Evolutionary conservation across 768 basidiomycete species (phyloP).

Genomic region (Tubosaeta sp.): DNA sequence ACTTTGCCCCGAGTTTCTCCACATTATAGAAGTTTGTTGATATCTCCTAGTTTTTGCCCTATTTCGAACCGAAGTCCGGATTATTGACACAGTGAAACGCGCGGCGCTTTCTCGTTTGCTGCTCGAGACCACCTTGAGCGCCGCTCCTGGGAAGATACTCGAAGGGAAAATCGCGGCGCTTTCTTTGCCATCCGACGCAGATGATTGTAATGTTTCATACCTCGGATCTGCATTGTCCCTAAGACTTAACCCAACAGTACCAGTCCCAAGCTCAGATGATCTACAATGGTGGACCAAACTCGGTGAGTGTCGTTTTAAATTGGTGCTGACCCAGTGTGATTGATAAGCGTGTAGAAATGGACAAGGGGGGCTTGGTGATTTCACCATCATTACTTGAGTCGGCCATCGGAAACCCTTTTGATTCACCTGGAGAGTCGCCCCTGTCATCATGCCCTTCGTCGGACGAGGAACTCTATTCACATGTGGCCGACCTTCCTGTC

Average conservation of each 20-base stretch:
- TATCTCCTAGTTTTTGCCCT: conserved; percentile 67
- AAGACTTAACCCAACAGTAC: conserved; percentile 45
- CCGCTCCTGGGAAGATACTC: conserved; percentile 60
- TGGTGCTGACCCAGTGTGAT: not conserved
- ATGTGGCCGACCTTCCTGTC: conserved; percentile 65
- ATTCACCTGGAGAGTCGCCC: conserved; percentile 60
- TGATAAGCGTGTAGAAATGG: conserved; percentile 11
- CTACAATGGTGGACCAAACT: conserved; percentile 74
- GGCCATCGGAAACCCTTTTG: conserved; percentile 63
- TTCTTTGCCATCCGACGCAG: conserved; percentile 40
- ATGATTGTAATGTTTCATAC: conserved; percentile 27
- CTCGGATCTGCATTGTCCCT: not conserved
- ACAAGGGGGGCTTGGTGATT: conserved; percentile 17
- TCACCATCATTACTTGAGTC: conserved; percentile 41
- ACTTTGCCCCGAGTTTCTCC: conserved; percentile 5
- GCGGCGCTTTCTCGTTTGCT: conserved; percentile 64
- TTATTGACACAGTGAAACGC: conserved; percentile 75
- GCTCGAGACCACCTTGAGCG: conserved; percentile 58
- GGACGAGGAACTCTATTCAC: conserved; percentile 78
- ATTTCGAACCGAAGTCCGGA: conserved; percentile 72
- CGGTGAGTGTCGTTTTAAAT: conserved; percentile 38
- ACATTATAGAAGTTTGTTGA: conserved; percentile 1
- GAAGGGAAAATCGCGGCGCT: conserved; percentile 67
- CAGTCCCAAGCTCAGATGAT: conserved; percentile 80
- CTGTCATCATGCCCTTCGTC: conserved; percentile 74